phyloP scores from a whole-genome alignment of 768 basidiomycete species.

The Collybia sordida region DNA sequence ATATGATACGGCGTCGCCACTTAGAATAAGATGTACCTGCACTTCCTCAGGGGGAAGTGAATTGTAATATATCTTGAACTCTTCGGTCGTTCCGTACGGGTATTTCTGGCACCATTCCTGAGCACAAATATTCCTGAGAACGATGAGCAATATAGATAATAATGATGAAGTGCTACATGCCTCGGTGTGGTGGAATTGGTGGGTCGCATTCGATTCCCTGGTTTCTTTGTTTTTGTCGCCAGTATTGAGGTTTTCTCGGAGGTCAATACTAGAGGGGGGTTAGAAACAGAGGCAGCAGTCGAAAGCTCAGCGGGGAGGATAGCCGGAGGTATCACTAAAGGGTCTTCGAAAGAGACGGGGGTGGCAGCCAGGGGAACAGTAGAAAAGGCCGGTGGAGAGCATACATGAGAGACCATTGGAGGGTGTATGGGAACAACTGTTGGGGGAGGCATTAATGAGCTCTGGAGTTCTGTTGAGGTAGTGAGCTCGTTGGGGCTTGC shows the following conservation, averaged over 20 bases:
- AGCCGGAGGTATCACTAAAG: too few relatives aligned
- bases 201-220: constrained; percentile 2
- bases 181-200: background rate
- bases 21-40: too few relatives aligned
- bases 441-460: too few relatives aligned
- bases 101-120: constrained; percentile 1
- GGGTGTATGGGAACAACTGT: too few relatives aligned
- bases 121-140: constrained; percentile 1
- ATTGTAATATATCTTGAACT: constrained; percentile 1
- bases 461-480: too few relatives aligned
- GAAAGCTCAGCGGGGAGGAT: background rate
- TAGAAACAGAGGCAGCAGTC: background rate
- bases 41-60: background rate
- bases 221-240: background rate
- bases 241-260: background rate
- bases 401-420: too few relatives aligned
- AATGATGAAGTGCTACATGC: background rate
- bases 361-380: too few relatives aligned
- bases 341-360: too few relatives aligned
- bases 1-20: too few relatives aligned
- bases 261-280: background rate
- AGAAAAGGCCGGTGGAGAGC: too few relatives aligned
- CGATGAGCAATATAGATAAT: background rate
- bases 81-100: background rate
- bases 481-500: too few relatives aligned